phyloP scores from a whole-genome alignment of 306 rosid genomes.

The Prunus dulcis region DNA sequence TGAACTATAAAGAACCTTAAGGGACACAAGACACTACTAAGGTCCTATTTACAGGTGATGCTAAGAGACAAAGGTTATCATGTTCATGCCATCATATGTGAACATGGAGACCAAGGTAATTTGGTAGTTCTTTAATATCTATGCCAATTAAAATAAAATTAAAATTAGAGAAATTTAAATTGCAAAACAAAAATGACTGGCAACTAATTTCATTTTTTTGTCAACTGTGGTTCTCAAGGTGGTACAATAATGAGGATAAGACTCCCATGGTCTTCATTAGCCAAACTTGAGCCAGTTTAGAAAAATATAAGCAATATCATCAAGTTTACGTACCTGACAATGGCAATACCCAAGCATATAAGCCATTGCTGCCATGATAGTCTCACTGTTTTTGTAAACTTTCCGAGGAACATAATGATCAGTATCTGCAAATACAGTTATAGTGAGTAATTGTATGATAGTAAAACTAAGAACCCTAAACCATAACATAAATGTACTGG shows the following conservation, averaged over 20 bases:
- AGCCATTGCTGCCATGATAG: conserved; percentile 72
- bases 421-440: conserved; percentile 46
- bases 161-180: background rate
- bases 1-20: no score
- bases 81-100: no score
- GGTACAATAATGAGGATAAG: background rate
- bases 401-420: conserved; percentile 80
- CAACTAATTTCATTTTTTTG: background rate
- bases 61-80: no score
- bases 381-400: conserved; percentile 59
- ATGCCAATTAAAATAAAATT: no score
- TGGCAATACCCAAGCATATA: conserved; percentile 46
- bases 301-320: background rate
- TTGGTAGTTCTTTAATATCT: no score
- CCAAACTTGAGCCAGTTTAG: background rate
- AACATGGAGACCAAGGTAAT: no score
- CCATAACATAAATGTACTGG: background rate
- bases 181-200: background rate
- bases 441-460: background rate
- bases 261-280: background rate
- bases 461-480: background rate
- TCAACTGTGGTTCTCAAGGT: no score
- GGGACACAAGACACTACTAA: no score
- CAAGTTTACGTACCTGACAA: conserved; percentile 51
- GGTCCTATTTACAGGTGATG: no score